Evolutionary conservation across 345 rosid species (phyloP).

Genomic region (Stellera chamaejasme): DNA sequence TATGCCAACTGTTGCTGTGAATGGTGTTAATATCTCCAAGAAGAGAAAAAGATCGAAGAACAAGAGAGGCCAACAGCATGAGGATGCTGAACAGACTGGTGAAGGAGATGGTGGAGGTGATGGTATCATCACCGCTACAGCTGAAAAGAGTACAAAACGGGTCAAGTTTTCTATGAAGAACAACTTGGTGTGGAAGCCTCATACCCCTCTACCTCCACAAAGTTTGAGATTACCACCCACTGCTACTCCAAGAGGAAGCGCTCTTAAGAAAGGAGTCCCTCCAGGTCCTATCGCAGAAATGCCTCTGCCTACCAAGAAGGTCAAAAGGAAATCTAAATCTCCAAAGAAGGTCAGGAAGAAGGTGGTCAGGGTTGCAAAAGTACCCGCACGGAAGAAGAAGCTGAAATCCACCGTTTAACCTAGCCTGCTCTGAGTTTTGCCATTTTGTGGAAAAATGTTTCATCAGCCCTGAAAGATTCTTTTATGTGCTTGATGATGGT

Average conservation of each 20-base stretch:
- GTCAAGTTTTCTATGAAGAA: constrained; percentile 84
- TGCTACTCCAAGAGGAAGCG: constrained; percentile 95
- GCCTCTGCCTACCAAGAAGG: constrained; percentile 39
- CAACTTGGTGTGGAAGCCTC: constrained; percentile 97
- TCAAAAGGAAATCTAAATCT: constrained; percentile 46
- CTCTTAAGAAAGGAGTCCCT: constrained; percentile 81
- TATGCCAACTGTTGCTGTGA: constrained; percentile 20
- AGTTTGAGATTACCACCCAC: constrained; percentile 90
- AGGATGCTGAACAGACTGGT: constrained; percentile 18
- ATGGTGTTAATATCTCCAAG: constrained; percentile 36
- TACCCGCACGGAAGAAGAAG: constrained; percentile 48
- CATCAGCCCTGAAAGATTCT: constrained; percentile 7
- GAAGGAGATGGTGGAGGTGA: constrained; percentile 32
- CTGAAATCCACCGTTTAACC: constrained; percentile 26
- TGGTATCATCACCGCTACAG: constrained; percentile 31
- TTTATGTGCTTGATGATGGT: constrained; percentile 1
- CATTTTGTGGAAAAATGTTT: constrained; percentile 1
- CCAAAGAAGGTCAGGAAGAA: constrained; percentile 40
- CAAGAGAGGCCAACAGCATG: constrained; percentile 16
- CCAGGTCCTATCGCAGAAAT: constrained; percentile 81
- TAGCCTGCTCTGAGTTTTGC: constrained; percentile 5
- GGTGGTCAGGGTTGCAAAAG: constrained; percentile 32
- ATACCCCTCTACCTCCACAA: constrained; percentile 88
- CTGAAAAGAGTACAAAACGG: constrained; percentile 70
- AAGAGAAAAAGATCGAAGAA: constrained; percentile 72